phyloP scores from a whole-genome alignment of 139 green algal species.

The Chlamydomonas applanata region DNA sequence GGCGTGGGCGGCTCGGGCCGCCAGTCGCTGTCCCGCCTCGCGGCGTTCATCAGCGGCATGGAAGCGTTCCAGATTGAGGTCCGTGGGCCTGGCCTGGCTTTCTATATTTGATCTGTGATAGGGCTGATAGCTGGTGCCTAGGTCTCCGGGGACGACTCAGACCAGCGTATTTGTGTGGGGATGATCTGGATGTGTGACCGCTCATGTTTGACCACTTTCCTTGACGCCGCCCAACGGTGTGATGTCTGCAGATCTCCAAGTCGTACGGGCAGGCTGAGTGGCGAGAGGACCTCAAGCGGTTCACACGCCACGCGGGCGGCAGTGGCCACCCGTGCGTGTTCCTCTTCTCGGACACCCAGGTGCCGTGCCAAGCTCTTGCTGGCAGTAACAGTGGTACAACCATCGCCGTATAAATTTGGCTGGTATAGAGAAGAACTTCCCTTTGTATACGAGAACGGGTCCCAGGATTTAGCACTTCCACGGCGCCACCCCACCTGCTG shows the following conservation, averaged over 20 bases:
- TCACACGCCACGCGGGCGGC: slow-evolving; percentile 53
- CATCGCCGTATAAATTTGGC: too few relatives aligned
- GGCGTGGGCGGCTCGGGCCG: slow-evolving; percentile 74
- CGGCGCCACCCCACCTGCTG: too few relatives aligned
- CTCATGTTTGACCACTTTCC: too few relatives aligned
- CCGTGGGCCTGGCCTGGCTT: background rate
- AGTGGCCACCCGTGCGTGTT: slow-evolving; percentile 57
- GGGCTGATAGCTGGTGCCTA: background rate
- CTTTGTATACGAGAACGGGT: too few relatives aligned
- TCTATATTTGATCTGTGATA: too few relatives aligned
- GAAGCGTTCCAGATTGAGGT: slow-evolving; percentile 59
- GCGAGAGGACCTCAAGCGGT: slow-evolving; percentile 74
- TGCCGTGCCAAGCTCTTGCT: background rate
- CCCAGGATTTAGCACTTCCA: slow-evolving; percentile 4
- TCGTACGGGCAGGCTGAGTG: slow-evolving; percentile 68
- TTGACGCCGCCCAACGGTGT: too few relatives aligned
- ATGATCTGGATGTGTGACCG: background rate
- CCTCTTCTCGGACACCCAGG: slow-evolving; percentile 70
- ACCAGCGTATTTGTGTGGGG: background rate
- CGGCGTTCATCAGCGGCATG: slow-evolving; percentile 72
- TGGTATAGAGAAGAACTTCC: too few relatives aligned
- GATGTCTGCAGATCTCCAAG: slow-evolving; percentile 59
- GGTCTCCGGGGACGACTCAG: too few relatives aligned
- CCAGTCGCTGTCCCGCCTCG: slow-evolving; percentile 67
- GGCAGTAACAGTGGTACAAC: too few relatives aligned